A percentile compares a stretch with the other conserved stretches of the same genome.
Evolutionary conservation across 2,329 filamentous ascomycete species (phyloP).

Genomic region (Aspergillus hiratsukae): DNA sequence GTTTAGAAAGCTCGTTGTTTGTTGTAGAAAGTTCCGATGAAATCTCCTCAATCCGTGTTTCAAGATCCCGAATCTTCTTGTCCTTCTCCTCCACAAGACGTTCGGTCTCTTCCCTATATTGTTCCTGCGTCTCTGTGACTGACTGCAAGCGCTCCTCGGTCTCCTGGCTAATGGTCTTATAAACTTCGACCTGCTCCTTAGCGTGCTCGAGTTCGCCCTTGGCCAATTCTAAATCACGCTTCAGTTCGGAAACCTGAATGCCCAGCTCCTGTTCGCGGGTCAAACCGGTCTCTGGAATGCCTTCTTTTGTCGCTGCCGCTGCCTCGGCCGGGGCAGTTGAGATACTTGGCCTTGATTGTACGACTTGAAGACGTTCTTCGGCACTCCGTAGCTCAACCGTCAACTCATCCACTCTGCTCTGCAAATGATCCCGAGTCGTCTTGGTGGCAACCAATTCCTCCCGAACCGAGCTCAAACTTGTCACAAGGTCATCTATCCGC

Average conservation of each 20-base stretch:
- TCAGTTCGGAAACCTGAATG: slow-evolving; percentile 78
- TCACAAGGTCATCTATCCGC: slow-evolving; percentile 84
- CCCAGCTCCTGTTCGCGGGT: slow-evolving; percentile 73
- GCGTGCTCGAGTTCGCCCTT: slow-evolving; percentile 76
- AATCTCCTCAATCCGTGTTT: slow-evolving; percentile 78
- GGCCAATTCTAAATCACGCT: slow-evolving; percentile 77
- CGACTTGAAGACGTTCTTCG: slow-evolving; percentile 76
- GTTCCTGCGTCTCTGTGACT: slow-evolving; percentile 73
- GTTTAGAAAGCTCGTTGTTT: slow-evolving; percentile 73
- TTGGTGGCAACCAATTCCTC: slow-evolving; percentile 84
- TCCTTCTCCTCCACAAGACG: slow-evolving; percentile 71
- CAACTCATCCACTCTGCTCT: slow-evolving; percentile 82
- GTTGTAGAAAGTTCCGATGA: slow-evolving; percentile 74
- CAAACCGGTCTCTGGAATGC: slow-evolving; percentile 53
- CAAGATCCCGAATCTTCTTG: slow-evolving; percentile 70
- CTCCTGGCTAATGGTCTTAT: slow-evolving; percentile 79
- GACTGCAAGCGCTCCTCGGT: slow-evolving; percentile 83
- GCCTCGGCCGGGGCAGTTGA: slow-evolving; percentile 47
- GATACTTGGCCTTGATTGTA: slow-evolving; percentile 74
- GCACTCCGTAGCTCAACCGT: slow-evolving; percentile 82
- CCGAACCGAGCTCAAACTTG: slow-evolving; percentile 71
- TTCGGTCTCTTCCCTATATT: slow-evolving; percentile 85
- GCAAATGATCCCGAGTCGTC: slow-evolving; percentile 83
- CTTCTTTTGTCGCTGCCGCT: slow-evolving; percentile 39
- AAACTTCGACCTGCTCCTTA: slow-evolving; percentile 77